Percentiles rank a stretch among this genome's conserved stretches.
These are phyloP conservation scores for Paracoccidioides lutzii DNA, from an alignment of 2,329 filamentous ascomycete genomes.

Conservation along the genomic window DNA sequence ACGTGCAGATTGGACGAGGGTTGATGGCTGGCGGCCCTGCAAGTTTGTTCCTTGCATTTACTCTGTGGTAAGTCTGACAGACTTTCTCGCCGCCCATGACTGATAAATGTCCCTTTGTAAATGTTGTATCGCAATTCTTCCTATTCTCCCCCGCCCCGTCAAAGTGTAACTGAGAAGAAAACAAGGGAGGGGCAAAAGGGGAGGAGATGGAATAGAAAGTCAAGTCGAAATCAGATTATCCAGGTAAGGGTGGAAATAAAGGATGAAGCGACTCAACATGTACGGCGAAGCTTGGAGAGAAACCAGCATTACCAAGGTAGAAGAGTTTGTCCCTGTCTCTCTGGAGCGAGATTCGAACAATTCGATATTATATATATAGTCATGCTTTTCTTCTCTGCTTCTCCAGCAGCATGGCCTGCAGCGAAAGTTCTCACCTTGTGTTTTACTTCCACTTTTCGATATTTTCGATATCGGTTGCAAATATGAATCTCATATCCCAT, in stretches of 20 bases:
- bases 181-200: not conserved
- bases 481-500: constrained; percentile 21
- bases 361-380: too few relatives aligned
- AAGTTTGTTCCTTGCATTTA: constrained; percentile 33
- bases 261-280: not conserved
- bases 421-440: not conserved
- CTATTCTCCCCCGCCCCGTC: not conserved
- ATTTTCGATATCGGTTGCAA: not conserved
- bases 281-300: not conserved
- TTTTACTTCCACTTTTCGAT: not conserved
- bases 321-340: too few relatives aligned
- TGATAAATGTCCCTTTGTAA: not conserved
- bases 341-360: too few relatives aligned
- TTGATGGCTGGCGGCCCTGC: constrained; percentile 31
- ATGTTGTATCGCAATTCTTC: constrained; percentile 4
- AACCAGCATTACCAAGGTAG: not conserved
- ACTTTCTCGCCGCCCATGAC: not conserved
- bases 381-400: too few relatives aligned
- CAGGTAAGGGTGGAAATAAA: not conserved
- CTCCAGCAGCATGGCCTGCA: not conserved
- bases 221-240: not conserved
- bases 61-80: constrained; percentile 29
- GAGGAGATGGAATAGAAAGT: not conserved
- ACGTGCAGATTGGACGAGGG: constrained; percentile 31
- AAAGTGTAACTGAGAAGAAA: not conserved